phyloP scores from a whole-genome alignment of 129 eudicot species.

The Arctium lappa region DNA sequence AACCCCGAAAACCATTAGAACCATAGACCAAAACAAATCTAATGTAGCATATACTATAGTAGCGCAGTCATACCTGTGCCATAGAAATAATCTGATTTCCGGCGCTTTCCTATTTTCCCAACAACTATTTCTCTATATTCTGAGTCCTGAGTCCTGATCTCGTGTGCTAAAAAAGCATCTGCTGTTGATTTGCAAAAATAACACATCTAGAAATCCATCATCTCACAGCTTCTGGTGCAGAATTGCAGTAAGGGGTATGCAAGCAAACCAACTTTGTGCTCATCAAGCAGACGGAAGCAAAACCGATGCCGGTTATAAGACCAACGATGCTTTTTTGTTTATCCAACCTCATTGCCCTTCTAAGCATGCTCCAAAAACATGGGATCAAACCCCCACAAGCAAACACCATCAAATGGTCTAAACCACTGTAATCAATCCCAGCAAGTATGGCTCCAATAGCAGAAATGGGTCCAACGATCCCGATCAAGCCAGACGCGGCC shows the following conservation, averaged over 20 bases:
- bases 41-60: neutral
- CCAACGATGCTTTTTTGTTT: slow-evolving; percentile 55
- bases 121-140: neutral
- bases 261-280: slow-evolving; percentile 79
- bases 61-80: neutral
- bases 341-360: slow-evolving; percentile 63
- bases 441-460: slow-evolving; percentile 87
- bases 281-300: slow-evolving; percentile 61
- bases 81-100: slow-evolving; percentile 5
- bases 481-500: slow-evolving; percentile 69
- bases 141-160: neutral
- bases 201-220: slow-evolving; percentile 22
- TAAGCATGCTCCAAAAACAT: slow-evolving; percentile 61
- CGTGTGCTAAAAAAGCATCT: neutral
- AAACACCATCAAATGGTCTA: slow-evolving; percentile 85
- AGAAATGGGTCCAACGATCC: slow-evolving; percentile 75
- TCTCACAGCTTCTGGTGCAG: slow-evolving; percentile 97
- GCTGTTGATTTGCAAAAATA: neutral
- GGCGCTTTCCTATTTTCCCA: neutral
- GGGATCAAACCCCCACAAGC: slow-evolving; percentile 86
- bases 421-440: slow-evolving; percentile 80
- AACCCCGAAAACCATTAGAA: neutral
- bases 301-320: slow-evolving; percentile 44
- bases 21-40: neutral
- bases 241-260: slow-evolving; percentile 88